A percentile compares a stretch with the other conserved stretches of the same genome.
These are phyloP conservation scores for Cyclotella baltica DNA, from an alignment of 108 stramenopile species.

Conservation along the genomic window DNA sequence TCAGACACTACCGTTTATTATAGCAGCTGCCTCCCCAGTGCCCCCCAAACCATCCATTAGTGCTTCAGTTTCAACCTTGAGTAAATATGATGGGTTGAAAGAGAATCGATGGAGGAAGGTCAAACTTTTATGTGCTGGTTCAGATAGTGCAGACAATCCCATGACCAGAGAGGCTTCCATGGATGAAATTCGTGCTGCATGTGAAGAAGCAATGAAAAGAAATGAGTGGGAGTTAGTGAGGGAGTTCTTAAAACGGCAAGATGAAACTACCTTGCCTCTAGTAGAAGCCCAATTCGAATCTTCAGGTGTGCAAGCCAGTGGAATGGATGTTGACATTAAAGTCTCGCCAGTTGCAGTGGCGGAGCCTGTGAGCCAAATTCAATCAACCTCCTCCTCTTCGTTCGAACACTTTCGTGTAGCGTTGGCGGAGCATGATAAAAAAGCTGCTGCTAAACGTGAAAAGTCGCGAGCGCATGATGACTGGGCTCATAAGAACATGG, in stretches of 20 bases:
- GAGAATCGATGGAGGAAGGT: slow-evolving; percentile 46
- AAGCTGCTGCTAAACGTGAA: neutral
- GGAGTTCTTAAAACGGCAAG: slow-evolving; percentile 5
- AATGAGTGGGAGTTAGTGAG: slow-evolving; percentile 26
- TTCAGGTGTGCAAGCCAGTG: neutral
- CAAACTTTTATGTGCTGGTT: neutral
- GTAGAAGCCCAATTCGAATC: neutral
- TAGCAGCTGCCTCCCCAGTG: slow-evolving; percentile 40
- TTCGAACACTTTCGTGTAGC: neutral
- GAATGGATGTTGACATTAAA: neutral
- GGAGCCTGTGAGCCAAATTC: neutral
- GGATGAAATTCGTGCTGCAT: slow-evolving; percentile 24
- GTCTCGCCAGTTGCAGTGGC: slow-evolving; percentile 6
- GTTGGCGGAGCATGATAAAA: neutral
- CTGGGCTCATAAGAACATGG: slow-evolving; percentile 33
- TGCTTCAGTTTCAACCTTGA: neutral
- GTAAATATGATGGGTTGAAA: neutral
- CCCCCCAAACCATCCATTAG: slow-evolving; percentile 14
- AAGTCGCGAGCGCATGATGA: slow-evolving; percentile 14
- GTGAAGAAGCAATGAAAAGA: slow-evolving; percentile 26
- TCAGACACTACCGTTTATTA: slow-evolving; percentile 18
- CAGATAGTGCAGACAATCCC: neutral
- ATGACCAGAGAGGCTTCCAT: slow-evolving; percentile 18
- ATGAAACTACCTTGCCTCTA: neutral
- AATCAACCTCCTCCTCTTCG: neutral